Evolutionary conservation across 2,329 filamentous ascomycete genomes (phyloP).

Genomic region (Monosporascus sp.): DNA sequence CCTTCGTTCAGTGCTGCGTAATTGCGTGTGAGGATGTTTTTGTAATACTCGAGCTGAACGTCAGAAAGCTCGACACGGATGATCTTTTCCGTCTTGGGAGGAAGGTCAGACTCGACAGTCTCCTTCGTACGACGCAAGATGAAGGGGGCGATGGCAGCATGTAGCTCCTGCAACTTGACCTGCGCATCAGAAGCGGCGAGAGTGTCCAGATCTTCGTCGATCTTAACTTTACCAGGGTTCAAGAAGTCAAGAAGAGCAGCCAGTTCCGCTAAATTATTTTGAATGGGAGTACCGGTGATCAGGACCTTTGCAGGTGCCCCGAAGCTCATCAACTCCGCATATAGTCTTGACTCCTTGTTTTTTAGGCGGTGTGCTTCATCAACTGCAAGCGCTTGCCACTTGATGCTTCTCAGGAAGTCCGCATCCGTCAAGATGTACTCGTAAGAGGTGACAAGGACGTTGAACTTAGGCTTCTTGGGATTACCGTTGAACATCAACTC

Average conservation of each 20-base stretch:
- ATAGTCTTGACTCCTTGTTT: constrained; percentile 91
- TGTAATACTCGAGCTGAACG: constrained; percentile 96
- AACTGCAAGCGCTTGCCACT: constrained; percentile 95
- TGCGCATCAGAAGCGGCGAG: constrained; percentile 75
- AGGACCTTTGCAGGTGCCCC: constrained; percentile 82
- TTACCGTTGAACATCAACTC: constrained; percentile 86
- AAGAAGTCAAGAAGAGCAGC: constrained; percentile 92
- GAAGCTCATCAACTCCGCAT: constrained; percentile 78
- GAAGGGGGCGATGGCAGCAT: constrained; percentile 82
- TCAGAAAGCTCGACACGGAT: constrained; percentile 96
- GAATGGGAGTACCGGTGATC: constrained; percentile 95
- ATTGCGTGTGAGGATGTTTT: constrained; percentile 95
- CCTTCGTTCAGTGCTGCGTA: constrained; percentile 92
- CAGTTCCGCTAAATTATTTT: constrained; percentile 91
- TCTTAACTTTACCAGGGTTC: constrained; percentile 86
- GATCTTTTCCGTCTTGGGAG: constrained; percentile 97
- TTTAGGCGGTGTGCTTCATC: constrained; percentile 97
- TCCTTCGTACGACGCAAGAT: constrained; percentile 96
- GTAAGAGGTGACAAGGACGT: constrained; percentile 95
- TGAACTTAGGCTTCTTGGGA: constrained; percentile 86
- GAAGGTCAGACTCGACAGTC: constrained; percentile 92
- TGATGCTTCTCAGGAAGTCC: constrained; percentile 78
- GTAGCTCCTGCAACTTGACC: constrained; percentile 79
- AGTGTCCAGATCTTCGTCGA: constrained; percentile 84
- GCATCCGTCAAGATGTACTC: constrained; percentile 90